These are phyloP conservation scores for Hypholoma fasciculare DNA, from an alignment of 768 basidiomycete species.

Conservation along the genomic window DNA sequence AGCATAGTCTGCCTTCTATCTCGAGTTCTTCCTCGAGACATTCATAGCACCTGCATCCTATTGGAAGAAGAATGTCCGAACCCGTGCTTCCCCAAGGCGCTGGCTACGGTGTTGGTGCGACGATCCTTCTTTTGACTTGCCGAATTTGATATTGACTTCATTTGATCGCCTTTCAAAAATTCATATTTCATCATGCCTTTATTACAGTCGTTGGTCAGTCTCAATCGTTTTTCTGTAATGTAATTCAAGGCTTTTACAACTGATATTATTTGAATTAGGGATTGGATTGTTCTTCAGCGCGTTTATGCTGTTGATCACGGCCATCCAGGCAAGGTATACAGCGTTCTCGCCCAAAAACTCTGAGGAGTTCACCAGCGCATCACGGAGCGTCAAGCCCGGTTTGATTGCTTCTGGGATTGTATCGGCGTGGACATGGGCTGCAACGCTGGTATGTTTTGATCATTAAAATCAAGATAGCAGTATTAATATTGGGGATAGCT, in stretches of 20 bases:
- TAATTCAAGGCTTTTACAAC: neutral
- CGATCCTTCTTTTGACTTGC: neutral
- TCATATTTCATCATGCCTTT: neutral
- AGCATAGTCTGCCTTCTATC: neutral
- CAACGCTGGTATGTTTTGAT: slow-evolving; percentile 55
- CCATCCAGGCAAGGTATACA: slow-evolving; percentile 83
- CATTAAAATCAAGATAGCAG: neutral
- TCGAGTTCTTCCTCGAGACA: neutral
- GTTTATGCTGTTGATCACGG: slow-evolving; percentile 78
- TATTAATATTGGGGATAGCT: slow-evolving; percentile 32
- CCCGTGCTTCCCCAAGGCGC: slow-evolving; percentile 74
- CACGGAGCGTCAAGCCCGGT: slow-evolving; percentile 85
- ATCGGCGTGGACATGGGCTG: slow-evolving; percentile 91
- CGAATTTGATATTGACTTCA: too few species aligned
- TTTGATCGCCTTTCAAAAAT: neutral
- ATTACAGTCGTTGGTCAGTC: slow-evolving; percentile 28
- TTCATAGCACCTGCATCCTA: neutral
- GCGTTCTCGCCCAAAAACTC: slow-evolving; percentile 75
- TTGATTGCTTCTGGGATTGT: slow-evolving; percentile 93
- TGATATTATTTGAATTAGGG: slow-evolving; percentile 38
- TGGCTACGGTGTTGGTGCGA: slow-evolving; percentile 80
- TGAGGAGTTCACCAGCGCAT: slow-evolving; percentile 84
- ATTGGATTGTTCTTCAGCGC: slow-evolving; percentile 88
- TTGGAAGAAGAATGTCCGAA: slow-evolving; percentile 20
- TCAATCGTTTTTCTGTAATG: neutral